phyloP scores from a whole-genome alignment of 2,329 filamentous ascomycete species.

The Epicoccum sorghinum region DNA sequence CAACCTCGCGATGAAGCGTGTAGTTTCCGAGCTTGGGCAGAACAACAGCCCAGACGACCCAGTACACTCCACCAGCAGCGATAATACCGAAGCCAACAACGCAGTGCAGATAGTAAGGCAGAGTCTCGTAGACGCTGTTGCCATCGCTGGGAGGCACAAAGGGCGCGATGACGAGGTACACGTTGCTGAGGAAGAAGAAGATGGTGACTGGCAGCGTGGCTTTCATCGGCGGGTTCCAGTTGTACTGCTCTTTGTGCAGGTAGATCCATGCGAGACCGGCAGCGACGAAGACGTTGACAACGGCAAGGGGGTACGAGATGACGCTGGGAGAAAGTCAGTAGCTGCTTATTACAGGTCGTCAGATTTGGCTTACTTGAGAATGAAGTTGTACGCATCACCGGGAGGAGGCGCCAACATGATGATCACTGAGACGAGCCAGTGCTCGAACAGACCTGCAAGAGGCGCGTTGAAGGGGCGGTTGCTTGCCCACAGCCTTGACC shows the following conservation, averaged over 20 bases:
- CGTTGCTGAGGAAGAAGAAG: conserved; percentile 60
- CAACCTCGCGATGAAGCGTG: conserved; percentile 44
- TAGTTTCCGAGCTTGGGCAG: conserved; percentile 53
- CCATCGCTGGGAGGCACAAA: conserved; percentile 57
- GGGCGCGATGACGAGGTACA: conserved; percentile 59
- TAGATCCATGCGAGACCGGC: conserved; percentile 58
- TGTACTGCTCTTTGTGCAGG: conserved; percentile 47
- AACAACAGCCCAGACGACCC: conserved; percentile 58
- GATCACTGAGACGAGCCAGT: conserved; percentile 68
- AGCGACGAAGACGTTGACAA: conserved; percentile 60
- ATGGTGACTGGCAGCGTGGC: conserved; percentile 57
- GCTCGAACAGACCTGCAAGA: conserved; percentile 65
- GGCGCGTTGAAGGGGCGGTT: conserved; percentile 69
- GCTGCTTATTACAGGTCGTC: neutral
- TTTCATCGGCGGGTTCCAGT: conserved; percentile 57
- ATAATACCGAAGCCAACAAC: conserved; percentile 60
- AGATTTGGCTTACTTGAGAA: conserved; percentile 46
- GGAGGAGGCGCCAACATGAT: conserved; percentile 71
- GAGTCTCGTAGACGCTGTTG: conserved; percentile 58
- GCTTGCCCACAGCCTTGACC: conserved; percentile 66
- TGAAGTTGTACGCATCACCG: conserved; percentile 71
- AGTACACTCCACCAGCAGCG: conserved; percentile 57
- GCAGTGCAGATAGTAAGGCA: conserved; percentile 62
- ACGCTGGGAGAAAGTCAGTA: conserved; percentile 50
- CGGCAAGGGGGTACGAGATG: conserved; percentile 69